phyloP scores from a whole-genome alignment of 2,329 filamentous ascomycete species.

The Phyllachora maydis region DNA sequence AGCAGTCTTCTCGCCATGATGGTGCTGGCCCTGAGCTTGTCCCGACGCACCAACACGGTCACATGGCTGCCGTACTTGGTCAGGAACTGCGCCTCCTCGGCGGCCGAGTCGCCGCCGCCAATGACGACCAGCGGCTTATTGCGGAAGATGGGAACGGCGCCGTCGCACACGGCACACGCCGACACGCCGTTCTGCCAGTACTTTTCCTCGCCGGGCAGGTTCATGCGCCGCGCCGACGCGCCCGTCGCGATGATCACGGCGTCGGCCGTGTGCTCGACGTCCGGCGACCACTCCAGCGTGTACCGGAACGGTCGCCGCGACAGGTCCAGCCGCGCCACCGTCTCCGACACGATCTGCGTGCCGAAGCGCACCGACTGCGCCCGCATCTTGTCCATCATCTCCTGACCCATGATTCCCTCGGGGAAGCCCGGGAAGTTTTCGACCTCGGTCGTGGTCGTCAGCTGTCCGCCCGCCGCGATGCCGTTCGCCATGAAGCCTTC shows the following conservation, averaged over 20 bases:
- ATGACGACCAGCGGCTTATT: slow-evolving; percentile 93
- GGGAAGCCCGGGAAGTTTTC: slow-evolving; percentile 98
- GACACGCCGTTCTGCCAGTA: slow-evolving; percentile 97
- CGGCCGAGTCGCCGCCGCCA: slow-evolving; percentile 87
- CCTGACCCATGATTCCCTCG: slow-evolving; percentile 64
- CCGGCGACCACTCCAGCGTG: slow-evolving; percentile 76
- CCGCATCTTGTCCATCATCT: slow-evolving; percentile 93
- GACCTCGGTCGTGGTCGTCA: slow-evolving; percentile 94
- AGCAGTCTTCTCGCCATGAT: slow-evolving; percentile 80
- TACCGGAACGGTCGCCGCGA: slow-evolving; percentile 74
- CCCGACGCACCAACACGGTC: slow-evolving; percentile 76
- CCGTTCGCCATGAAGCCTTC: slow-evolving; percentile 97
- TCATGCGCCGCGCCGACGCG: slow-evolving; percentile 69
- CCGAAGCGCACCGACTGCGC: slow-evolving; percentile 81
- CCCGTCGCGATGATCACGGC: slow-evolving; percentile 88
- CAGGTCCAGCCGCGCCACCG: slow-evolving; percentile 73
- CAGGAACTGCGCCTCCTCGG: slow-evolving; percentile 91
- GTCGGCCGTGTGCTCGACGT: slow-evolving; percentile 72
- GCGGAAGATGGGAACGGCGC: slow-evolving; percentile 90
- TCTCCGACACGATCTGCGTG: slow-evolving; percentile 84
- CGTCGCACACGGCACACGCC: slow-evolving; percentile 93
- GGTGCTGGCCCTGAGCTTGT: slow-evolving; percentile 69
- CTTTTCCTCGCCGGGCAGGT: slow-evolving; percentile 72
- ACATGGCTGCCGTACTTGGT: slow-evolving; percentile 96
- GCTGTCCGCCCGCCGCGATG: slow-evolving; percentile 85